Percentiles rank a stretch among this genome's conserved stretches.
phyloP scores from a whole-genome alignment of 169 alveolate genomes.

The Plasmodium falciparum region DNA sequence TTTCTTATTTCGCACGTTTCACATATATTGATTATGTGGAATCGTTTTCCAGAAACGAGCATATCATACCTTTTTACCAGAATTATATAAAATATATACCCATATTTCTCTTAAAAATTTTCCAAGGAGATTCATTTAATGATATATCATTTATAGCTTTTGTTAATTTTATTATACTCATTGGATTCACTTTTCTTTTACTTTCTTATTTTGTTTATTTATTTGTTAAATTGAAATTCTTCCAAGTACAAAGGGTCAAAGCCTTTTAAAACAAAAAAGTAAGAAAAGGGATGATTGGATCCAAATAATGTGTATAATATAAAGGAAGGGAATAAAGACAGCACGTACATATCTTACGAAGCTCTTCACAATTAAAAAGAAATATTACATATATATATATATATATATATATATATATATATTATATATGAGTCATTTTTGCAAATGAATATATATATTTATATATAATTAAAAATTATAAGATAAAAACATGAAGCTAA shows the following conservation, averaged over 20 bases:
- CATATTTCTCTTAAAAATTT: constrained; percentile 20
- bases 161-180: constrained; percentile 41
- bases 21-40: constrained; percentile 62
- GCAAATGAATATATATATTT: no score
- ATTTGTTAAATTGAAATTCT: constrained; percentile 21
- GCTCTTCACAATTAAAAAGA: no score
- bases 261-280: constrained; percentile 9
- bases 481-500: no score
- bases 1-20: constrained; percentile 56
- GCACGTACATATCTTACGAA: background rate
- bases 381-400: no score
- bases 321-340: background rate
- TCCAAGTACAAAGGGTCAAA: constrained; percentile 13
- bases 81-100: constrained; percentile 32
- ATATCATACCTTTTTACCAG: constrained; percentile 19
- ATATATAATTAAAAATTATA: no score
- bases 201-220: constrained; percentile 47
- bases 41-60: constrained; percentile 50
- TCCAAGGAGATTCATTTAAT: constrained; percentile 38
- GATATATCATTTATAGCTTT: constrained; percentile 44
- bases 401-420: no score
- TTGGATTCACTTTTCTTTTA: constrained; percentile 20
- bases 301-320: background rate
- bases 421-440: no score
- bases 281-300: background rate